A percentile compares a stretch with the other conserved stretches of the same genome.
phyloP scores from a whole-genome alignment of 2,329 filamentous ascomycete species.

The Parastagonospora avenae region DNA sequence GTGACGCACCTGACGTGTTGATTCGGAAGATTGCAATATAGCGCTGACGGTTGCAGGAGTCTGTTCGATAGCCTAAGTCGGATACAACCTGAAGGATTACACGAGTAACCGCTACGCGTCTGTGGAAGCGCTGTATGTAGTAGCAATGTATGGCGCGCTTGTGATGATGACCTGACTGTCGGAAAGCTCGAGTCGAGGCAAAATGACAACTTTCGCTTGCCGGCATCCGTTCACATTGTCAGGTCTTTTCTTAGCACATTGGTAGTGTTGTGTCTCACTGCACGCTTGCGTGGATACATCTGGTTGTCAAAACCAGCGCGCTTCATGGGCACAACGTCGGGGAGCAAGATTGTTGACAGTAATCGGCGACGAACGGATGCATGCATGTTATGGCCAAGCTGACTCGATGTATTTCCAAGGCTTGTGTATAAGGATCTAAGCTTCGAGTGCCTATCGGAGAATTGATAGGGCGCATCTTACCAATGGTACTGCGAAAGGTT shows the following conservation, averaged over 20 bases:
- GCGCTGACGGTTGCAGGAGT: not conserved
- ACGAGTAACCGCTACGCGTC: not conserved
- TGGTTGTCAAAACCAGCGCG: not conserved
- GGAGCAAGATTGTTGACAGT: not conserved
- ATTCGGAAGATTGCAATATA: not conserved
- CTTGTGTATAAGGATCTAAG: constrained; percentile 3
- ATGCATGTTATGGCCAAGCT: constrained; percentile 9
- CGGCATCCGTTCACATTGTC: too few relatives aligned
- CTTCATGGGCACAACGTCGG: not conserved
- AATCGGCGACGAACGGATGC: constrained; percentile 1
- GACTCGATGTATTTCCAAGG: constrained; percentile 14
- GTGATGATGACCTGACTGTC: too few relatives aligned
- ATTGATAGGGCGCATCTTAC: constrained; percentile 21
- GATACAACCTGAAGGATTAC: not conserved
- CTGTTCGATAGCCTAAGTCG: not conserved
- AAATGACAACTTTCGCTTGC: too few relatives aligned
- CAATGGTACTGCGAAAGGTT: constrained; percentile 16
- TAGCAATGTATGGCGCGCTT: too few relatives aligned
- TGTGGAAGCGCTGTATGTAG: not conserved
- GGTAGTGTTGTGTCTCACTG: too few relatives aligned
- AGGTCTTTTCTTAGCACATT: too few relatives aligned
- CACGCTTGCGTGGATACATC: not conserved
- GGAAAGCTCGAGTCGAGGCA: too few relatives aligned
- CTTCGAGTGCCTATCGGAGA: constrained; percentile 4
- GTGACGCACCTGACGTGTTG: too few relatives aligned